phyloP scores from a whole-genome alignment of 2,329 filamentous ascomycete species.

The Didymellaceae sp. region DNA sequence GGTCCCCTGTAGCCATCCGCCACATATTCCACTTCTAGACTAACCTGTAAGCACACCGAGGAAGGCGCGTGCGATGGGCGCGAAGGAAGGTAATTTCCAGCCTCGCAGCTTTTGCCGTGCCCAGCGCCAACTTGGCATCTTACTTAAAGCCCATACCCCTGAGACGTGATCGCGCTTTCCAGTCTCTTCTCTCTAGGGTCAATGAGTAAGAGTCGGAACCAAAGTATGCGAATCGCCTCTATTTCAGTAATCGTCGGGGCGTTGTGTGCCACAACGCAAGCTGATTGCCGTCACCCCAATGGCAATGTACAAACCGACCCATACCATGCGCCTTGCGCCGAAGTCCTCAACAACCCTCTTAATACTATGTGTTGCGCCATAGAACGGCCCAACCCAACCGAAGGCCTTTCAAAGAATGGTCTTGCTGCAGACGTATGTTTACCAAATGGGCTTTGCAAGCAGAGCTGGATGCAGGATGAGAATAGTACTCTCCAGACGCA shows the following conservation, averaged over 20 bases:
- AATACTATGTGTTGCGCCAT: slow-evolving; percentile 13
- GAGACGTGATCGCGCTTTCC: too few species aligned
- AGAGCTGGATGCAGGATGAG: not conserved
- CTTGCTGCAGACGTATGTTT: slow-evolving; percentile 1
- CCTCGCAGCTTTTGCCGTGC: not conserved
- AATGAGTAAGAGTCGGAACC: not conserved
- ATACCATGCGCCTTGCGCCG: slow-evolving; percentile 8
- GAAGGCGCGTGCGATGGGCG: too few species aligned
- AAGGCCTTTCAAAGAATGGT: not conserved
- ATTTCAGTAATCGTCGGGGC: not conserved
- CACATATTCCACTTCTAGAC: too few species aligned
- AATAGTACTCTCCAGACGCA: not conserved
- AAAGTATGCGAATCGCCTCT: not conserved
- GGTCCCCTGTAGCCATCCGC: too few species aligned
- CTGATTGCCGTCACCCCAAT: slow-evolving; percentile 11
- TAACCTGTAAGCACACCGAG: too few species aligned
- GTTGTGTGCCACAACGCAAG: not conserved
- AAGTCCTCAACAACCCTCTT: slow-evolving; percentile 5
- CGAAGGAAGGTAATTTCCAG: too few species aligned
- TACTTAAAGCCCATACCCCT: too few species aligned
- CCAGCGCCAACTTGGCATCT: too few species aligned
- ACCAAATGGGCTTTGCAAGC: slow-evolving; percentile 6
- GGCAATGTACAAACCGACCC: slow-evolving; percentile 5
- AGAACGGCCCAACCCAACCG: slow-evolving; percentile 2
- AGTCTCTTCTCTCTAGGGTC: not conserved